Base-by-base conservation (phyloP, 192 early-diverging fungal genomes). In the Chytriomyces confervae region DNA sequence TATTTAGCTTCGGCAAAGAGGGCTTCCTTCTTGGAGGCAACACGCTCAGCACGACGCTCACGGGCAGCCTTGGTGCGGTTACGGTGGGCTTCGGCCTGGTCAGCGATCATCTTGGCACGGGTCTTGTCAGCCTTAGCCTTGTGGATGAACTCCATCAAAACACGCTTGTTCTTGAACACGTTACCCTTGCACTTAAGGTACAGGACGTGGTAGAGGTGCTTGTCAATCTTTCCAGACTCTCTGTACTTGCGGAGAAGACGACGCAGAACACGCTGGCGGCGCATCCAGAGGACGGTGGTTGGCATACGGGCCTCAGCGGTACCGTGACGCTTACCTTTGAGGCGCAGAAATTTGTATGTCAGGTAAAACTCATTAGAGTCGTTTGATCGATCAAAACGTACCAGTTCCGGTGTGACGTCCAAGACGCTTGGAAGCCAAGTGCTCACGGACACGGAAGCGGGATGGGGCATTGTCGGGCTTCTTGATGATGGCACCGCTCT, bases 151-250 rank as follows among this genome's bases (percentile, higher is more conserved):
- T 98, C 97, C 94, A 98, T 98, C 61, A 98, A 85, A 77, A 98
- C 97, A 88, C 97, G 94, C 93, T 98, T 98, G 95, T 97, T 98
- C 94, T 98, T 98, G 91, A 98, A 98, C 72, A 95, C 95, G 89
- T 97, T 97, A 97, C 97, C 97, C 94, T 98, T 98, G 74, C 95
- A 89, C 92, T 97, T 97, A 83, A 96, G 84, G 92, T 98, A 98
- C 79, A 98, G 90, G 81, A 89, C 85, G 88, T 96, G 97, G 92
- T 97, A 95, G 92, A 98, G 90, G 91, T 97, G 96, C 82, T 92
- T 90, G 89, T 98, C 96, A 79, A 98, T 97, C 93, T 98, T 98
- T 80, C 93, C 93, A 83, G 93, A 84, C 88, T 97, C 97, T 77
- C 97, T 91, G 95, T 98, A 98, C 89, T 97, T 97, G 89, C 93